These are phyloP conservation scores for Cladophialophora chaetospira DNA, from an alignment of 2,329 filamentous ascomycete genomes.

Conservation along the genomic window DNA sequence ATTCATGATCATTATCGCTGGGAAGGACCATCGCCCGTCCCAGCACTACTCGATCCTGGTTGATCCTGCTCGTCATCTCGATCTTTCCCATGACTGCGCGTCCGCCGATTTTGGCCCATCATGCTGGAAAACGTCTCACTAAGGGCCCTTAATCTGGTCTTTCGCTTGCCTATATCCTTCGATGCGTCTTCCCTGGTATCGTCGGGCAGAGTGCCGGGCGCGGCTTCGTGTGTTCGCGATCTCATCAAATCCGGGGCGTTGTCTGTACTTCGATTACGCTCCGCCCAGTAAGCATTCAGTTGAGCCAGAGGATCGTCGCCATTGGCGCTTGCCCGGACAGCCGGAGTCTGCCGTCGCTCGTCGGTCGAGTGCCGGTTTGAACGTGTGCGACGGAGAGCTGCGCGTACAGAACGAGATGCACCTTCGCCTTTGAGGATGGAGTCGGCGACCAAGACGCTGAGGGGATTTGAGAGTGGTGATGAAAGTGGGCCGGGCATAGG, in stretches of 20 bases:
- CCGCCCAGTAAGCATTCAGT: conserved; percentile 4
- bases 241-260: conserved; percentile 12
- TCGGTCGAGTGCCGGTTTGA: conserved; percentile 22
- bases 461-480: conserved; percentile 60
- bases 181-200: neutral
- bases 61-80: conserved; percentile 5
- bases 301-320: conserved; percentile 10
- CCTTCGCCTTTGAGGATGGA: conserved; percentile 61
- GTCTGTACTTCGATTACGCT: conserved; percentile 9
- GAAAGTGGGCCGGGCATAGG: conserved; percentile 59
- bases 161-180: neutral
- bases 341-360: conserved; percentile 14
- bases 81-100: conserved; percentile 10
- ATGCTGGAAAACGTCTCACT: conserved; percentile 26
- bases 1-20: neutral
- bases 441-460: conserved; percentile 67
- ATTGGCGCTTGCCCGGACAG: conserved; percentile 14
- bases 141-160: conserved; percentile 19
- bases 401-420: conserved; percentile 22
- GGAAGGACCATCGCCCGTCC: neutral
- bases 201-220: neutral
- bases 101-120: conserved; percentile 15
- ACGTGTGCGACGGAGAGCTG: conserved; percentile 21
- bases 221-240: conserved; percentile 16
- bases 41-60: neutral